These are phyloP conservation scores for Teratosphaeria nubilosa DNA, from an alignment of 2,329 filamentous ascomycete genomes.

Conservation along the genomic window DNA sequence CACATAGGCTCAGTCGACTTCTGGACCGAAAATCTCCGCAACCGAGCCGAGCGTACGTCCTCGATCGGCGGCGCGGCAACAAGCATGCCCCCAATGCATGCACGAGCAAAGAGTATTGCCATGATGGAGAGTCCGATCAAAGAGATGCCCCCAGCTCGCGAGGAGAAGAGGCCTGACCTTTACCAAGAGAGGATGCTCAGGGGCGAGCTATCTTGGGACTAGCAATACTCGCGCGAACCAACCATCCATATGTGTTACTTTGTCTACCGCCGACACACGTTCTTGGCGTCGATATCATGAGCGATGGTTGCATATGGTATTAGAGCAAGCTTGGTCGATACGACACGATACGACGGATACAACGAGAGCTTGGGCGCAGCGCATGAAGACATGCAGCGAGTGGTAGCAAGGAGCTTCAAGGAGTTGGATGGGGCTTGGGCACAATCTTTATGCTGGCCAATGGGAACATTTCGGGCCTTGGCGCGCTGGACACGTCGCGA, in stretches of 20 bases:
- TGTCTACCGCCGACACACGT: background rate
- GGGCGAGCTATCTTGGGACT: constrained; percentile 49
- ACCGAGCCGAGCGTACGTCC: constrained; percentile 65
- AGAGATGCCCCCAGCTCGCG: constrained; percentile 48
- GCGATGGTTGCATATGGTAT: background rate
- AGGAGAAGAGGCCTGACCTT: constrained; percentile 57
- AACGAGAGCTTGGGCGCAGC: background rate
- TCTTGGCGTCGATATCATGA: background rate
- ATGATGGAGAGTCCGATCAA: constrained; percentile 45
- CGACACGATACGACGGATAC: background rate
- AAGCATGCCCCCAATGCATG: constrained; percentile 33
- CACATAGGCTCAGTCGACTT: constrained; percentile 69
- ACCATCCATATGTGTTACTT: background rate
- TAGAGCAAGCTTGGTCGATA: background rate
- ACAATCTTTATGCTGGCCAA: background rate
- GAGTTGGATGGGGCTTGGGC: background rate
- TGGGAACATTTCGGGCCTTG: background rate
- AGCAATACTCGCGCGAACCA: background rate
- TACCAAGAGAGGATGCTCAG: constrained; percentile 96
- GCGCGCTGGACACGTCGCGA: background rate
- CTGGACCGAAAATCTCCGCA: constrained; percentile 92
- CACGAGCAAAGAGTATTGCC: constrained; percentile 59
- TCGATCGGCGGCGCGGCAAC: constrained; percentile 37
- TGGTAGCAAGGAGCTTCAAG: background rate
- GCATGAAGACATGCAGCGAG: background rate